Evolutionary conservation across 371 early-diverging fungal genomes (phyloP).

Genomic region (Mucor circinelloides): DNA sequence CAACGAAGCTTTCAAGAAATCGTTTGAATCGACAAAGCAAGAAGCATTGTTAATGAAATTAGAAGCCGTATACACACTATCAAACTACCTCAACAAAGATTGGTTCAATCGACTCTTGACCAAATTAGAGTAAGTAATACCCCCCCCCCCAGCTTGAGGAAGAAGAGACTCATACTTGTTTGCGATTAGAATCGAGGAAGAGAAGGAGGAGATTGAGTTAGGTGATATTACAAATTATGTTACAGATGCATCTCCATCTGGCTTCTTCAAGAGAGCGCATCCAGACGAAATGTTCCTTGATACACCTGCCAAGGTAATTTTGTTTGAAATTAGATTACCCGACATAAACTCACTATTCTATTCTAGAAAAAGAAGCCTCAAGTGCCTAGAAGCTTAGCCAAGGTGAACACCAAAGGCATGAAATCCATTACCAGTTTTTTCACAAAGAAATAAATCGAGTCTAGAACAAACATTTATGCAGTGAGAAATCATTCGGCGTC

Average conservation of each 20-base stretch:
- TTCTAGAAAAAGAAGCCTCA: constrained; percentile 20
- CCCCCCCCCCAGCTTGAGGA: no score
- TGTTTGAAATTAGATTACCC: neutral
- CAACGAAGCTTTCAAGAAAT: constrained; percentile 2
- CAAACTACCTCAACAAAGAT: constrained; percentile 21
- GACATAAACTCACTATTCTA: neutral
- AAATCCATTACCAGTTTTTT: constrained; percentile 31
- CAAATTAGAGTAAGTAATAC: constrained; percentile 18
- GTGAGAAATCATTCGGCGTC: neutral
- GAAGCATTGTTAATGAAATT: constrained; percentile 7
- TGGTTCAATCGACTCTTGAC: constrained; percentile 26
- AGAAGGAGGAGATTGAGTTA: constrained; percentile 11
- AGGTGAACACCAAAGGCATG: constrained; percentile 30
- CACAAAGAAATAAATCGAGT: constrained; percentile 9
- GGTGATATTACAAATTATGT: constrained; percentile 21
- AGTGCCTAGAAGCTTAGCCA: constrained; percentile 25
- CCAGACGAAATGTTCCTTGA: constrained; percentile 9
- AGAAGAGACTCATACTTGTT: neutral
- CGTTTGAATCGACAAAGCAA: neutral
- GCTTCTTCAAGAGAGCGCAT: constrained; percentile 20
- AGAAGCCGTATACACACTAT: constrained; percentile 27
- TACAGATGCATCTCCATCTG: constrained; percentile 16
- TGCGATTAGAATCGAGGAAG: constrained; percentile 5
- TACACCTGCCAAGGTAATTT: constrained; percentile 19
- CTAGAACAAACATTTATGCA: neutral